Percentiles rank a stretch among this genome's conserved stretches.
Conservation (phyloP, 345 rosid genomes). For the Populus ilicifolia region DNA sequence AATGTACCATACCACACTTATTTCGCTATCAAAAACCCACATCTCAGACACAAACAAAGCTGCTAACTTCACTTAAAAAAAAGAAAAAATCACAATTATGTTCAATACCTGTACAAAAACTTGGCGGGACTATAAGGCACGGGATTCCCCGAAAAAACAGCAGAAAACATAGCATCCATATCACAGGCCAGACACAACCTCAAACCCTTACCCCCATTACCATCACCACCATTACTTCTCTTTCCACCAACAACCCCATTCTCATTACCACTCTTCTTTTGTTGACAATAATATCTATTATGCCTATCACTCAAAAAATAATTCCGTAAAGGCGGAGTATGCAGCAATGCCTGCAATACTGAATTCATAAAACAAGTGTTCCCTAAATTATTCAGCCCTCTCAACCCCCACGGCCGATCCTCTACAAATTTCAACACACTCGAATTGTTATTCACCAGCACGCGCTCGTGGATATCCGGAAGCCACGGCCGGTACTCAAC, state of each 20-base stretch:
- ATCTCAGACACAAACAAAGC: neutral
- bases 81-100: neutral
- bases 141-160: slow-evolving; percentile 73
- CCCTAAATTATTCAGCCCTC: slow-evolving; percentile 86
- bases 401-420: slow-evolving; percentile 58
- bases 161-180: slow-evolving; percentile 56
- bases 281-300: slow-evolving; percentile 52
- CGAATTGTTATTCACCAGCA: slow-evolving; percentile 48
- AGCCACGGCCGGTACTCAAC: slow-evolving; percentile 58
- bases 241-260: slow-evolving; percentile 31
- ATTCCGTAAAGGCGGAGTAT: slow-evolving; percentile 75
- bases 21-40: neutral
- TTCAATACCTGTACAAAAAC: slow-evolving; percentile 70
- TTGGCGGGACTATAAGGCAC: slow-evolving; percentile 82
- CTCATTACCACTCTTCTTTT: slow-evolving; percentile 7
- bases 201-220: slow-evolving; percentile 4
- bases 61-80: neutral
- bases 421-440: neutral
- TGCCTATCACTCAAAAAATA: slow-evolving; percentile 76
- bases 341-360: slow-evolving; percentile 82
- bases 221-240: slow-evolving; percentile 13
- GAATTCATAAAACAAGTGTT: slow-evolving; percentile 94
- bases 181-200: slow-evolving; percentile 71
- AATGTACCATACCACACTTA: neutral
- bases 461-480: slow-evolving; percentile 50